Conservation (phyloP, 1,284 basidiomycete species). For the Caloboletus inedulis region DNA sequence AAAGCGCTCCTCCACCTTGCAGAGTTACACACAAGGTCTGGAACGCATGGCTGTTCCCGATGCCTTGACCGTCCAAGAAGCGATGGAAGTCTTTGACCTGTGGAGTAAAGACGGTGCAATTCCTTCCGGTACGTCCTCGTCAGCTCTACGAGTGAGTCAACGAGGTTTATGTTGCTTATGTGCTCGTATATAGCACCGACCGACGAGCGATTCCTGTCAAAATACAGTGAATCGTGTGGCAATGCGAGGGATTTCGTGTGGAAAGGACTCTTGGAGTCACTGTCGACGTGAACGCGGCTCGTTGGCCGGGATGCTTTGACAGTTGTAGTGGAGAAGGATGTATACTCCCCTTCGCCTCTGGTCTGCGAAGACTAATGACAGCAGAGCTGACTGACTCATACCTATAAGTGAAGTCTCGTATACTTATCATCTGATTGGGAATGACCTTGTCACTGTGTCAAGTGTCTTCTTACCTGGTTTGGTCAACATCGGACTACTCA, state of each 20-base stretch:
- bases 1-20: conserved; percentile 43
- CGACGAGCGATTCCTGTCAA: conserved; percentile 68
- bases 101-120: conserved; percentile 56
- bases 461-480: not conserved
- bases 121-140: conserved; percentile 19
- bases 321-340: not conserved
- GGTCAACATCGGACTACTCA: not conserved
- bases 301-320: not conserved
- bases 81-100: conserved; percentile 63
- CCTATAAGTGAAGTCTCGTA: not conserved
- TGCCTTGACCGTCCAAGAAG: conserved; percentile 57
- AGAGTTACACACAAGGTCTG: conserved; percentile 55
- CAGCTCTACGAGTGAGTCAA: not conserved
- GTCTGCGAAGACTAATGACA: not conserved
- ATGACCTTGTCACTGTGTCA: not conserved
- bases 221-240: conserved; percentile 69
- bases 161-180: not conserved
- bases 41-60: conserved; percentile 54
- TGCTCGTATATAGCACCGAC: conserved; percentile 37
- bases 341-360: not conserved
- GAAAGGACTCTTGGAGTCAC: conserved; percentile 57
- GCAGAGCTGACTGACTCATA: not conserved
- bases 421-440: not conserved
- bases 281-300: conserved; percentile 26
- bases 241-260: conserved; percentile 74